Evolutionary conservation across 2,329 filamentous ascomycete genomes (phyloP), one percentile per base, ranked within the genome.

Genomic region (Neopestalotiopsis sp.): DNA sequence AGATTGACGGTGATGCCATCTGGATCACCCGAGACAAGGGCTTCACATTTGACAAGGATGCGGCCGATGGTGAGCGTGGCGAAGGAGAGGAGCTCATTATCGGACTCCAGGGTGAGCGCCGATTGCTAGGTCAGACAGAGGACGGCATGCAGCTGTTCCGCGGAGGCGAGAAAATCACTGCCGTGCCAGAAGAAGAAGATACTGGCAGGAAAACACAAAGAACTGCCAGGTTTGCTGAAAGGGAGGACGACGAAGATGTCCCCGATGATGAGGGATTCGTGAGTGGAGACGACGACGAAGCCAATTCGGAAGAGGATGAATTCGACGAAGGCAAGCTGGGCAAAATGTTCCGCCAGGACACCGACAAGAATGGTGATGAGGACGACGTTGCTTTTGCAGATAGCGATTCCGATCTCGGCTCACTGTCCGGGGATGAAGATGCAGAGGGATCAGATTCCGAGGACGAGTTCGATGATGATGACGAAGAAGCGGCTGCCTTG

Each of bases 1-100:
- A 98, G 78, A 95, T 99, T 65, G 96, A 99, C 74, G 97, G 97
- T 70, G 96, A 99, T 81, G 95, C 95, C 7, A 95, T 99, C 49
- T 99, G 97, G 83, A 98, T 91, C 70, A 91, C 89, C 10, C 83
- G 88, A 68, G 89, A 91, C 65, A 91, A 90, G 74, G 90, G 89
- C 0, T 92, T 92, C 74, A 97, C 89, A 4, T 98, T 99, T 72
- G 86, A 91, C 78, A 87, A 86, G 72, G 88, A 89, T 38, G 86
- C 81, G 2, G 90, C 93, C 12, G 87, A 89, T 12, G 87, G 87
- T 38, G 93, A 97, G 74, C 90, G 94, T 60, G 96, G 96, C n/a
- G 87, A 98, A 67, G 96, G 96, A 56, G 96, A 99, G 79, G 94
- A 98, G 80, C 89, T 99, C 80, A 96, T 99, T 72, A 91, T 99